phyloP scores from a whole-genome alignment of 176 grass and related monocot species.

The Thinopyrum elongatum region DNA sequence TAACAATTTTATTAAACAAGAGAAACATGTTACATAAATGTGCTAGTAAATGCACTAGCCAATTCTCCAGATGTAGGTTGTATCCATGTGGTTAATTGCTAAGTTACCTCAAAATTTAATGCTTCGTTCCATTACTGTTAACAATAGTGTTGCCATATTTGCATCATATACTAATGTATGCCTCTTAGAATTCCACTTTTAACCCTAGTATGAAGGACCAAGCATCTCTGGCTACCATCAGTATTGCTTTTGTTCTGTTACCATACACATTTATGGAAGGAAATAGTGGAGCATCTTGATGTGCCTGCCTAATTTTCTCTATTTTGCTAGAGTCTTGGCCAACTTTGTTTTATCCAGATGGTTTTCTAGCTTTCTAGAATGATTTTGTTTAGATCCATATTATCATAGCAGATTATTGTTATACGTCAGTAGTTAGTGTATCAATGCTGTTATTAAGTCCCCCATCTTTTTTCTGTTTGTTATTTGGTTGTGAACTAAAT shows the following conservation, averaged over 20 bases:
- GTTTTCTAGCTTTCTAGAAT: neutral
- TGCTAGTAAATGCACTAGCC: neutral
- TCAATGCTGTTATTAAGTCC: neutral
- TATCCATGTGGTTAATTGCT: slow-evolving; percentile 20
- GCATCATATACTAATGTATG: slow-evolving; percentile 7
- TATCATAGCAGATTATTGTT: neutral
- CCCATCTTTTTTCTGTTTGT: neutral
- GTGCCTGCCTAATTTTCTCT: slow-evolving; percentile 17
- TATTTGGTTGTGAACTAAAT: slow-evolving; percentile 3
- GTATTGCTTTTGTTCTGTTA: slow-evolving; percentile 6
- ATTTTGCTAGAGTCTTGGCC: neutral
- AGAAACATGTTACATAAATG: neutral
- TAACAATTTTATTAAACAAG: neutral
- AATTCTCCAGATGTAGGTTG: neutral
- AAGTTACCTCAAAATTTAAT: neutral
- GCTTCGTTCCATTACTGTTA: slow-evolving; percentile 5
- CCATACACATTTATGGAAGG: neutral
- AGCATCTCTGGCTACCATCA: neutral
- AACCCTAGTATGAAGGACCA: neutral
- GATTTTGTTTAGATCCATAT: slow-evolving; percentile 6
- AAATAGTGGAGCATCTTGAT: neutral
- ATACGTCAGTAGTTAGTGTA: neutral
- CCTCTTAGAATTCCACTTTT: neutral
- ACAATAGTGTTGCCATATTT: neutral
- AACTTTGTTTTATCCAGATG: slow-evolving; percentile 2